Conservation (phyloP, 2,329 filamentous ascomycete genomes). For the Keithomyces neogunnii region DNA sequence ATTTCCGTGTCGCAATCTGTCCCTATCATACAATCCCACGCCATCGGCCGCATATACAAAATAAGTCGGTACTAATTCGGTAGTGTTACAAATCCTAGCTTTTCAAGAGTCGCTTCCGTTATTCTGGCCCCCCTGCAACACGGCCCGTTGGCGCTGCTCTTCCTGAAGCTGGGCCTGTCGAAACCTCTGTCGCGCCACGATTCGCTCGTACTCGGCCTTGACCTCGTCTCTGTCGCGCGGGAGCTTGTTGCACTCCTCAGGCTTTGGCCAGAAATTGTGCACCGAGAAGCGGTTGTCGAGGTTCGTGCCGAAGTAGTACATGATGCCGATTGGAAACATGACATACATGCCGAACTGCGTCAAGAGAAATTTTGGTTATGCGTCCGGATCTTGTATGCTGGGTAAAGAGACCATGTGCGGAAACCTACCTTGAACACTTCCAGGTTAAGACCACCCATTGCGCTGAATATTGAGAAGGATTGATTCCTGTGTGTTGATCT, state of each 20-base stretch:
- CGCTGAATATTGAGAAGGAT: conserved; percentile 10
- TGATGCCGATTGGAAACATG: conserved; percentile 96
- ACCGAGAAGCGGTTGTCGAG: conserved; percentile 87
- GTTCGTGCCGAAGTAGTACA: conserved; percentile 99
- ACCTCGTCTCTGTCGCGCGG: conserved; percentile 78
- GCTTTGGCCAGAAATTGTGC: conserved; percentile 86
- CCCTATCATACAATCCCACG: conserved; percentile 5
- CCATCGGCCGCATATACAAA: not conserved
- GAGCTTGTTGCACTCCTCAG: conserved; percentile 66
- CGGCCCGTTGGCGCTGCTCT: conserved; percentile 22
- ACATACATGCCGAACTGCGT: conserved; percentile 93
- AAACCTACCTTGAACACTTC: conserved; percentile 81
- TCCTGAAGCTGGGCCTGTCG: conserved; percentile 51
- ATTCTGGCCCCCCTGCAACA: conserved; percentile 14
- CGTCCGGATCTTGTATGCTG: not conserved
- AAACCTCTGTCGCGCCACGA: conserved; percentile 60
- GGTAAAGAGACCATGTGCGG: not conserved
- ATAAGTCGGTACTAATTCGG: not conserved
- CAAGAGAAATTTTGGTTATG: not conserved
- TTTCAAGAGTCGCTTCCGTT: conserved; percentile 15
- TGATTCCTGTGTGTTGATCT: not conserved
- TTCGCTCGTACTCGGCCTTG: conserved; percentile 65
- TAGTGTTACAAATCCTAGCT: not conserved
- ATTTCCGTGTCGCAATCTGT: not conserved
- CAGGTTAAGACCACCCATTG: conserved; percentile 77